Conservation (phyloP, 1,284 basidiomycete species). For the Pascua guehoae region DNA sequence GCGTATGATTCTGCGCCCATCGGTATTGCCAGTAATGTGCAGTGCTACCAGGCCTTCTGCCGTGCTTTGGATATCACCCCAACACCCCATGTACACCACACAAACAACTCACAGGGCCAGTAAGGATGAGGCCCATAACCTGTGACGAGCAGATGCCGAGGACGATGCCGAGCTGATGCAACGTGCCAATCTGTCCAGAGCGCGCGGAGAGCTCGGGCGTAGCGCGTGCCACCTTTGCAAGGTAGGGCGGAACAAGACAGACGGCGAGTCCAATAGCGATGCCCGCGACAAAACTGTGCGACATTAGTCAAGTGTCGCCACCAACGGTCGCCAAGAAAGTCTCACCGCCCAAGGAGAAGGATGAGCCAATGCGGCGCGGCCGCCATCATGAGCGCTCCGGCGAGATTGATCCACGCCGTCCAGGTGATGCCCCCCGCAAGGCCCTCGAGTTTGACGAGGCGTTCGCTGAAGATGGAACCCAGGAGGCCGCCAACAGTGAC, state of each 20-base stretch:
- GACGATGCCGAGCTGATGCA: constrained; percentile 84
- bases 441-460: constrained; percentile 66
- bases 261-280: constrained; percentile 76
- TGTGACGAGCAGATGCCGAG: constrained; percentile 78
- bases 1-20: no score
- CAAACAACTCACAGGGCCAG: constrained; percentile 50
- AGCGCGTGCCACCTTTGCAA: constrained; percentile 74
- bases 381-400: constrained; percentile 65
- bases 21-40: neutral
- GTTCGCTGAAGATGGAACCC: constrained; percentile 68
- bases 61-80: constrained; percentile 54
- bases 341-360: constrained; percentile 46
- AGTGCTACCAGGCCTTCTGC: neutral
- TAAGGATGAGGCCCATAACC: constrained; percentile 43
- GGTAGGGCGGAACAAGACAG: constrained; percentile 79
- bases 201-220: constrained; percentile 22
- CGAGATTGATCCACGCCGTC: constrained; percentile 59
- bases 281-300: constrained; percentile 66
- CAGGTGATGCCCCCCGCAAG: constrained; percentile 43
- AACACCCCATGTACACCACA: constrained; percentile 26
- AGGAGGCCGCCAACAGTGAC: constrained; percentile 85
- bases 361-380: constrained; percentile 59
- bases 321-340: neutral
- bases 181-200: constrained; percentile 58
- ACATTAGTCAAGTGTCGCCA: neutral